Conservation (phyloP, 1,284 basidiomycete genomes). For the Malassezia nana region DNA sequence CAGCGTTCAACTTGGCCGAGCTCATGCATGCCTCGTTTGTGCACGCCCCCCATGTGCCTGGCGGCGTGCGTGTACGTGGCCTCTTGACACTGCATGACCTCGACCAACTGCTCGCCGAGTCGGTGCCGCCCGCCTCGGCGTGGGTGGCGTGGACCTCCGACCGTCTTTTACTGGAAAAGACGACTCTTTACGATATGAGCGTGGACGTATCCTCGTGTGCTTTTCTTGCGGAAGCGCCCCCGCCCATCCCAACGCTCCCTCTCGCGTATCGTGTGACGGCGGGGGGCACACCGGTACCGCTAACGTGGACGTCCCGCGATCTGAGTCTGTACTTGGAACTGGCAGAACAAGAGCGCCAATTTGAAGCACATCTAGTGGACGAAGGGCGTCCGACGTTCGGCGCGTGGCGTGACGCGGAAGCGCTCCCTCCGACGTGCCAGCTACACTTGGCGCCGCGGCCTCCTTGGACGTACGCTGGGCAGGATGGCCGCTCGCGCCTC, state of each 20-base stretch:
- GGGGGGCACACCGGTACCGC: not conserved
- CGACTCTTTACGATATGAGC: conserved; percentile 1
- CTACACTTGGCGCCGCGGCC: not conserved
- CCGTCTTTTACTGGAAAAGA: conserved; percentile 9
- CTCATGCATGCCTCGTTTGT: conserved; percentile 13
- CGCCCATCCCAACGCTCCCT: not conserved
- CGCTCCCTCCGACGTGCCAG: not conserved
- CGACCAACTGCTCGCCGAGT: not conserved
- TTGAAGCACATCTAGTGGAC: not conserved
- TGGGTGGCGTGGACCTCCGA: conserved; percentile 19
- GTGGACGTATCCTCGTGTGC: conserved; percentile 12
- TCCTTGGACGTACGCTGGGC: conserved; percentile 7
- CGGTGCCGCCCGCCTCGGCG: not conserved
- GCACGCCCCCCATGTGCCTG: conserved; percentile 5
- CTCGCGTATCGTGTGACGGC: not conserved
- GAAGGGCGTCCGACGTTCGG: conserved; percentile 2
- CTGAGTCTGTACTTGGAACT: conserved; percentile 12
- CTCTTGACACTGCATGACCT: conserved; percentile 8
- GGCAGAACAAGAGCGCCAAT: conserved; percentile 14
- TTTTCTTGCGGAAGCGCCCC: not conserved
- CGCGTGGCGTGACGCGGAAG: conserved; percentile 10
- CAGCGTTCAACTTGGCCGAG: conserved; percentile 15
- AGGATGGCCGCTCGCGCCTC: conserved; percentile 8
- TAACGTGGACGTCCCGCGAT: conserved; percentile 6
- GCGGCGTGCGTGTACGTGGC: conserved; percentile 9